A percentile compares a stretch with the other conserved stretches of the same genome.
Conservation (phyloP, 2,329 filamentous ascomycete species). For the Dryadomyces quercivorus region DNA sequence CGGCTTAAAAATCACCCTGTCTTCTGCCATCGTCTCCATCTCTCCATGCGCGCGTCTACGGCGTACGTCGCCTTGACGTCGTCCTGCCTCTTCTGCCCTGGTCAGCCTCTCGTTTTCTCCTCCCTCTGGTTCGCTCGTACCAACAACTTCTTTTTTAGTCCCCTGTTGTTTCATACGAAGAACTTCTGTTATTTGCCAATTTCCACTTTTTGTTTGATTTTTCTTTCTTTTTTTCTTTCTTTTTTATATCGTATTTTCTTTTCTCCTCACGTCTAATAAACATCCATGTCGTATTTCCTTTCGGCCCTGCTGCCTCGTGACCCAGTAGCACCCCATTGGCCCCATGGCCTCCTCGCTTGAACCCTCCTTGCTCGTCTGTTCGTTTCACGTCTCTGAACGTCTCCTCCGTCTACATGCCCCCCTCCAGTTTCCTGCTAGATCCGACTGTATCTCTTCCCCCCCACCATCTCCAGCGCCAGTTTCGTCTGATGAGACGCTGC, state of each 20-base stretch:
- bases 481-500: neutral
- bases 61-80: neutral
- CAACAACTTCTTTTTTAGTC: neutral
- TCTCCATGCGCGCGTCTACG: neutral
- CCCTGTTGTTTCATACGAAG: no score
- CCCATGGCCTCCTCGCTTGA: neutral
- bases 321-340: no score
- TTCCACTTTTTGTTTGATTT: neutral
- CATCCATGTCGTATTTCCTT: neutral
- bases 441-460: no score
- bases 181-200: no score
- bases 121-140: neutral
- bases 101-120: slow-evolving; percentile 1
- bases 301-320: neutral
- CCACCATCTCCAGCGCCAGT: neutral
- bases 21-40: neutral
- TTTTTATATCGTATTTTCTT: neutral
- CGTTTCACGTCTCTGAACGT: neutral
- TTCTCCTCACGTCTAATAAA: neutral
- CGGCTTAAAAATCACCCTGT: neutral
- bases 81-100: neutral
- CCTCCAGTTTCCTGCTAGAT: no score
- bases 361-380: neutral
- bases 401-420: no score
- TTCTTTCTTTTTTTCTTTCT: neutral